Percentiles rank a stretch among this genome's conserved stretches.
These are phyloP conservation scores for Epichloe sibirici DNA, from an alignment of 2,329 filamentous ascomycete genomes.

Conservation along the genomic window DNA sequence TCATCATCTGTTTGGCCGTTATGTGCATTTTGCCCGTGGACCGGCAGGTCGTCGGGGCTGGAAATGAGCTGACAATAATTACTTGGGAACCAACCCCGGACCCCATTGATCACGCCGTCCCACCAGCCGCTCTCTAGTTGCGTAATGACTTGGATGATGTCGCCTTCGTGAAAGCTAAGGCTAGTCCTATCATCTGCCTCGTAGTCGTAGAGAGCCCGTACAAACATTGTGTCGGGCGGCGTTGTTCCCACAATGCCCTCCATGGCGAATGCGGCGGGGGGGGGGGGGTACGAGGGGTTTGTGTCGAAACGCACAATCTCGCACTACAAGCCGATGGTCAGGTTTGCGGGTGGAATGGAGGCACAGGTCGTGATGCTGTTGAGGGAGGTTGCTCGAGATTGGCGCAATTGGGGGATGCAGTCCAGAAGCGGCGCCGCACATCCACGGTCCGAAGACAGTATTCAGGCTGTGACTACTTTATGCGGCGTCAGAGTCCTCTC, in stretches of 20 bases:
- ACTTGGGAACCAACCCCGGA: constrained; percentile 97
- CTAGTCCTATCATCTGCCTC: constrained; percentile 95
- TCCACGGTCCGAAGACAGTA: neutral
- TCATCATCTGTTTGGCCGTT: constrained; percentile 49
- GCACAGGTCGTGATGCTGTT: neutral
- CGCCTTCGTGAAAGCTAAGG: constrained; percentile 90
- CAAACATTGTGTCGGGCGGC: constrained; percentile 65
- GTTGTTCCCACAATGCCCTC: constrained; percentile 49
- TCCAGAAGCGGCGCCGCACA: neutral
- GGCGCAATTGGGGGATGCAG: neutral
- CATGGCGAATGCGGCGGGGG: constrained; percentile 27
- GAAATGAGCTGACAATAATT: constrained; percentile 91
- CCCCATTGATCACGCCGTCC: constrained; percentile 95
- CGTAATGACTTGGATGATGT: constrained; percentile 96
- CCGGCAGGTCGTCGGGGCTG: constrained; percentile 59
- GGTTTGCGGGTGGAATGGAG: neutral
- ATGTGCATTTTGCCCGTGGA: constrained; percentile 43
- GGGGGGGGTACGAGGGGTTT: neutral
- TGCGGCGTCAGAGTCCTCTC: constrained; percentile 20
- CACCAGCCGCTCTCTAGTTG: constrained; percentile 98
- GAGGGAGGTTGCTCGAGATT: neutral
- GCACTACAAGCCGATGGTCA: neutral
- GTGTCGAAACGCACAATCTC: constrained; percentile 1
- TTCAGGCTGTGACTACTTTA: constrained; percentile 2
- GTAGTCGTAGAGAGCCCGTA: constrained; percentile 94